Evolutionary conservation across 768 basidiomycete genomes (phyloP).

Genomic region (Amanita polypyramis): DNA sequence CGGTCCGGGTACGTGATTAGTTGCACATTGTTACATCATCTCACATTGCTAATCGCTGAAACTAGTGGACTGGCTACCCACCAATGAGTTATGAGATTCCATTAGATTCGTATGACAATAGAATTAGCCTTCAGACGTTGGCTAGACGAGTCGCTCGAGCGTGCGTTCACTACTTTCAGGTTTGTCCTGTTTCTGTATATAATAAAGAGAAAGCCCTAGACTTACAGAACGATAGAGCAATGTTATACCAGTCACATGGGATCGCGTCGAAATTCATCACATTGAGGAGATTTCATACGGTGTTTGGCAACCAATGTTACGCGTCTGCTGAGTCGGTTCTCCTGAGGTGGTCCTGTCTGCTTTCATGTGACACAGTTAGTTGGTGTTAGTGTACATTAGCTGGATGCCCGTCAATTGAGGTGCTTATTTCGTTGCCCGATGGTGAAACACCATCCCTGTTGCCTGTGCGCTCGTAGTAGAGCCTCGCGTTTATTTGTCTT

Average conservation of each 20-base stretch:
- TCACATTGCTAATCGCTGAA: neutral
- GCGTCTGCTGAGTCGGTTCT: conserved; percentile 23
- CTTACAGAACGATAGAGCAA: conserved; percentile 37
- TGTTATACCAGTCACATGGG: conserved; percentile 58
- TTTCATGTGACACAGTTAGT: neutral
- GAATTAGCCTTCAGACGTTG: conserved; percentile 55
- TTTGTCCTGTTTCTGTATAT: conserved; percentile 13
- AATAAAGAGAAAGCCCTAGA: neutral
- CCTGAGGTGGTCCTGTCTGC: neutral
- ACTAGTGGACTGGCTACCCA: conserved; percentile 60
- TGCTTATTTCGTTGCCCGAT: too few species aligned
- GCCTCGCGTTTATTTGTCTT: conserved; percentile 1
- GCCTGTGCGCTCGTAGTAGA: too few species aligned
- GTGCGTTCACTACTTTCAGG: conserved; percentile 69
- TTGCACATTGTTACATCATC: neutral
- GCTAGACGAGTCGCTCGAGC: conserved; percentile 61
- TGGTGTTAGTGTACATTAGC: neutral
- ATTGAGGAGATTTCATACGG: conserved; percentile 61
- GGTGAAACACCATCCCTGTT: too few species aligned
- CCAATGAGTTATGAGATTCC: conserved; percentile 70
- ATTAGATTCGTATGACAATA: conserved; percentile 54
- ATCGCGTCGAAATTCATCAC: conserved; percentile 59
- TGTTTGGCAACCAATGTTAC: conserved; percentile 65
- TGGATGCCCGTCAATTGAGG: neutral
- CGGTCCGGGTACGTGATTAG: conserved; percentile 40